Conservation (phyloP, 305 asterid genomes). For the Fraxinus angustifolia region DNA sequence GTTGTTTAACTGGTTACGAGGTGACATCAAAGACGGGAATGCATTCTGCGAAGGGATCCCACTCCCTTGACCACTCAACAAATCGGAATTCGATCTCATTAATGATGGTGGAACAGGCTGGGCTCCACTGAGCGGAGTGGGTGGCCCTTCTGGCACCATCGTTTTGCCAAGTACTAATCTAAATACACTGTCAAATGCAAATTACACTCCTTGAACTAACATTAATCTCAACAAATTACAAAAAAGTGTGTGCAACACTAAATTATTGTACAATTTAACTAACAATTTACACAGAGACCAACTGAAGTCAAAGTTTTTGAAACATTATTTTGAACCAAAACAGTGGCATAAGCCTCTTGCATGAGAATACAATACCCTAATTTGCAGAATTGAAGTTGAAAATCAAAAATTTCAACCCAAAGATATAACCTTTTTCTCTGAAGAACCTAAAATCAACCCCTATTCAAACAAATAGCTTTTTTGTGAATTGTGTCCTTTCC, state of each 20-base stretch:
- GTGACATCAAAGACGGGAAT: conserved; percentile 53
- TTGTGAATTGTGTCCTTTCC: conserved; percentile 16
- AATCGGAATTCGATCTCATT: background rate
- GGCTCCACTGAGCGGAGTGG: conserved; percentile 49
- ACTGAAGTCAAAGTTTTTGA: conserved; percentile 18
- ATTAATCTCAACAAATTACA: conserved; percentile 35
- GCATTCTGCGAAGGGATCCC: conserved; percentile 9
- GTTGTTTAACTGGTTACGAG: conserved; percentile 19
- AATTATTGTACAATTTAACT: background rate
- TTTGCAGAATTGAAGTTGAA: conserved; percentile 24
- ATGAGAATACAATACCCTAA: conserved; percentile 8
- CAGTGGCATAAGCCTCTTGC: conserved; percentile 24
- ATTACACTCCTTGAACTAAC: conserved; percentile 32
- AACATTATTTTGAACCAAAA: conserved; percentile 21
- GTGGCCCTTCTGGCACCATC: conserved; percentile 71
- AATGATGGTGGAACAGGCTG: background rate
- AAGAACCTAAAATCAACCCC: conserved; percentile 25
- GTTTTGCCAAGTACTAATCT: background rate
- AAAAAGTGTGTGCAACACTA: background rate
- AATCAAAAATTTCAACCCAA: conserved; percentile 14
- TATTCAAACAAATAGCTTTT: conserved; percentile 28
- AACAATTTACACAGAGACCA: conserved; percentile 20
- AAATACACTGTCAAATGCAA: conserved; percentile 54
- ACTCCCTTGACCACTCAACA: background rate
- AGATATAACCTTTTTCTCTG: conserved; percentile 8